A percentile compares a stretch with the other conserved stretches of the same genome.
phyloP scores from a whole-genome alignment of 495 filamentous ascomycete genomes.

The Aspergillus cavernicola region DNA sequence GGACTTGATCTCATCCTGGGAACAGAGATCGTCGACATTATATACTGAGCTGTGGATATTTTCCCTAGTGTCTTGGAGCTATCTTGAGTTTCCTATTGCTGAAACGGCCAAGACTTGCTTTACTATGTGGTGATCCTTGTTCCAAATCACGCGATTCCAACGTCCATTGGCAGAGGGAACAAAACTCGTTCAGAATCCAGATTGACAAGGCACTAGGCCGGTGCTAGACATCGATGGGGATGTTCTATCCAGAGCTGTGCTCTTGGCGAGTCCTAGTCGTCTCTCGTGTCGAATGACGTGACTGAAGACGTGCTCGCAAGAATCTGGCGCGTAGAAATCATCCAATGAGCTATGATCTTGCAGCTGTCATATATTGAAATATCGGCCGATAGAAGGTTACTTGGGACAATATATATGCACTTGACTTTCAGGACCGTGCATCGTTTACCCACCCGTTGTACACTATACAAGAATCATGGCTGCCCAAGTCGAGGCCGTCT shows the following conservation, averaged over 20 bases:
- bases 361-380: neutral
- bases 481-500: neutral
- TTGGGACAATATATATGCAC: neutral
- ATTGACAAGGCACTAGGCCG: neutral
- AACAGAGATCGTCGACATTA: no score
- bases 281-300: neutral
- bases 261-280: neutral
- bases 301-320: conserved; percentile 9
- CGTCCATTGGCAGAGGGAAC: neutral
- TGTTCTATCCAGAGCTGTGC: neutral
- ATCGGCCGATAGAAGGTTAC: neutral
- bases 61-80: no score
- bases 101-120: neutral
- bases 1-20: no score
- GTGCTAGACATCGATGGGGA: neutral
- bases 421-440: no score
- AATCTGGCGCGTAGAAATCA: neutral
- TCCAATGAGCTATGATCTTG: neutral
- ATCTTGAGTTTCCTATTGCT: neutral
- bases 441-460: no score
- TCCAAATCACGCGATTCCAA: neutral
- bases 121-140: neutral
- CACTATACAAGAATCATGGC: no score
- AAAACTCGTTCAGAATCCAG: neutral
- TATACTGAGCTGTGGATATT: no score